A percentile compares a stretch with the other conserved stretches of the same genome.
Conservation (phyloP, 1,284 basidiomycete genomes). For the Malassezia pachydermatis region DNA sequence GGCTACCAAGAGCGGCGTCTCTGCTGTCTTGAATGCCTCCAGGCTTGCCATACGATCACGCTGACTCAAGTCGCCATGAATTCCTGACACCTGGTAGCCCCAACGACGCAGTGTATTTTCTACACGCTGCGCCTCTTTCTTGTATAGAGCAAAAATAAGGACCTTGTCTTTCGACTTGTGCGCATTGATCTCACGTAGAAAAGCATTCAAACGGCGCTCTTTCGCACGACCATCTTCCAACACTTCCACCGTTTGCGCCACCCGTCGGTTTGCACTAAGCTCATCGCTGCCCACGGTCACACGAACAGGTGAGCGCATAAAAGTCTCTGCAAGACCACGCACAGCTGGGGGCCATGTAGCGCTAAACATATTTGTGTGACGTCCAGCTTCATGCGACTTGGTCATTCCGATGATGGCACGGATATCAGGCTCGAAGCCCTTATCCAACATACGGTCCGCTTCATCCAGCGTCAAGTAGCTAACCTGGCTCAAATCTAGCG, state of each 20-base stretch:
- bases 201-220: constrained; percentile 56
- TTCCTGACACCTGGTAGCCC: constrained; percentile 73
- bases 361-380: constrained; percentile 58
- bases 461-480: constrained; percentile 90
- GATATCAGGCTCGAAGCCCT: constrained; percentile 98
- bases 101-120: constrained; percentile 67
- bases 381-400: constrained; percentile 53
- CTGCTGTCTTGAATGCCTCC: constrained; percentile 77
- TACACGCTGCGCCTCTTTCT: constrained; percentile 72
- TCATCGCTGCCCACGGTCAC: constrained; percentile 94
- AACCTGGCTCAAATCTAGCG: constrained; percentile 62
- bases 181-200: constrained; percentile 41
- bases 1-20: constrained; percentile 75
- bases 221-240: constrained; percentile 77
- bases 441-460: constrained; percentile 96
- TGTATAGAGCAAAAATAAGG: constrained; percentile 92
- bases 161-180: constrained; percentile 58
- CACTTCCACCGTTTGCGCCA: constrained; percentile 71
- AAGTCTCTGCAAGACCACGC: constrained; percentile 80
- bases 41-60: constrained; percentile 73
- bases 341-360: constrained; percentile 97
- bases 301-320: constrained; percentile 72
- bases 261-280: constrained; percentile 81
- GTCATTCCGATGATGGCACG: constrained; percentile 70
- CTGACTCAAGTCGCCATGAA: constrained; percentile 90